Conservation (phyloP, 176 grass and related monocot species). For the Ananas comosus region DNA sequence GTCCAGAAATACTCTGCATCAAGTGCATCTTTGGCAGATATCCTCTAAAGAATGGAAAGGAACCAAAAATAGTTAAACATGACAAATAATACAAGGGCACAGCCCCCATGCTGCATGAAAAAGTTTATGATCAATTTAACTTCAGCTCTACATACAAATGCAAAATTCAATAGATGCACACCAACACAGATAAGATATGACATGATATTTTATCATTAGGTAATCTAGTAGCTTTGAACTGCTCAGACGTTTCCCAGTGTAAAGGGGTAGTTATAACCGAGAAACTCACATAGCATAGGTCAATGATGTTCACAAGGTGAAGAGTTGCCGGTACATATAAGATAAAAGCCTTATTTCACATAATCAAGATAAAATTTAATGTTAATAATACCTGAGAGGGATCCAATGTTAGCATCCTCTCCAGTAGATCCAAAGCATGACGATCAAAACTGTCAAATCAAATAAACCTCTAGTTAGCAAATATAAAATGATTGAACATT, state of each 20-base stretch:
- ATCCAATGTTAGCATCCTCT: slow-evolving; percentile 79
- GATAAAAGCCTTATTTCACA: background rate
- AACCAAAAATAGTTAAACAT: background rate
- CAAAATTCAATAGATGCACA: too few species aligned
- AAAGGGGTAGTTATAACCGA: too few species aligned
- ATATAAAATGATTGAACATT: slow-evolving; percentile 1
- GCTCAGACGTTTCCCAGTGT: too few species aligned
- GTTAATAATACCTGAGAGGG: slow-evolving; percentile 51
- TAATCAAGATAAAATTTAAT: background rate
- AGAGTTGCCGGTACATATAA: background rate
- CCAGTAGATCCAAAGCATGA: slow-evolving; percentile 71
- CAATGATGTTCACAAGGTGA: background rate
- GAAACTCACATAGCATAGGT: too few species aligned
- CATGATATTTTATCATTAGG: too few species aligned
- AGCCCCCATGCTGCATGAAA: background rate
- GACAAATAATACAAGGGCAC: background rate
- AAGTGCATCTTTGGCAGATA: slow-evolving; percentile 86
- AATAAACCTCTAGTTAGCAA: background rate
- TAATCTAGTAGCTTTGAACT: too few species aligned
- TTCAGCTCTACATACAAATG: too few species aligned
- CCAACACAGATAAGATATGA: too few species aligned
- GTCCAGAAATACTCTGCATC: slow-evolving; percentile 98
- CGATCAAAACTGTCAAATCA: slow-evolving; percentile 59
- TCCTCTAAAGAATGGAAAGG: slow-evolving; percentile 49
- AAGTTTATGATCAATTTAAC: too few species aligned